Evolutionary conservation across 164 flowering plant genomes (phyloP).

Genomic region (Tetrastigma voinierianum): DNA sequence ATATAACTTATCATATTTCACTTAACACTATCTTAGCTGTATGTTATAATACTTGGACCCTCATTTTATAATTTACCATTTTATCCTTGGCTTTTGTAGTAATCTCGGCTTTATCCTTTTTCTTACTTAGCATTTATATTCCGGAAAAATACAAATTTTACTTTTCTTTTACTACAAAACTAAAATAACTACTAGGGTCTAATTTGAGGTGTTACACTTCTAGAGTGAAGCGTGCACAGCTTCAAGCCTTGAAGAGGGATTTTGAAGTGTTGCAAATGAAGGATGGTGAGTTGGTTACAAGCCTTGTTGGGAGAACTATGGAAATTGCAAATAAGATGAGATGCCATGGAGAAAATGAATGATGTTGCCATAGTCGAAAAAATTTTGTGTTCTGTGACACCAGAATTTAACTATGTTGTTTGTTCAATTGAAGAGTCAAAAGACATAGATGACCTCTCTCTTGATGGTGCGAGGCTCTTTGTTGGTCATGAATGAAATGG

Average conservation of each 20-base stretch:
- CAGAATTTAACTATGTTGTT: constrained; percentile 21
- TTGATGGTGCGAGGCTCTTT: constrained; percentile 24
- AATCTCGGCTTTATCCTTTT: no score
- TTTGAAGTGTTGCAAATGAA: constrained; percentile 22
- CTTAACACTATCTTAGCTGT: no score
- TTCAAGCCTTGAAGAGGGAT: no score
- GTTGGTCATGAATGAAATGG: constrained; percentile 26
- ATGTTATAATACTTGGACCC: no score
- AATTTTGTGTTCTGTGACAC: constrained; percentile 16
- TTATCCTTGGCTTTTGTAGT: no score
- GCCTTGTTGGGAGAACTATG: constrained; percentile 14
- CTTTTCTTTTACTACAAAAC: no score
- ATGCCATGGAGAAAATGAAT: constrained; percentile 13
- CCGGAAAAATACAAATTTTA: no score
- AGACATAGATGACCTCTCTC: constrained; percentile 7
- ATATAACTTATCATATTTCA: no score
- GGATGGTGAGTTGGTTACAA: constrained; percentile 10
- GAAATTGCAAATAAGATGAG: constrained; percentile 13
- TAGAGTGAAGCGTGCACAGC: constrained; percentile 18
- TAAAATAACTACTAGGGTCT: no score
- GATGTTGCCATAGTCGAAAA: constrained; percentile 19
- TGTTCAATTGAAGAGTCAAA: constrained; percentile 24
- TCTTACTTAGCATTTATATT: no score
- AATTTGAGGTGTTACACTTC: no score
- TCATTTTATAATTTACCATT: no score